These are phyloP conservation scores for Bacidia gigantensis DNA, from an alignment of 495 filamentous ascomycete genomes.

Conservation along the genomic window DNA sequence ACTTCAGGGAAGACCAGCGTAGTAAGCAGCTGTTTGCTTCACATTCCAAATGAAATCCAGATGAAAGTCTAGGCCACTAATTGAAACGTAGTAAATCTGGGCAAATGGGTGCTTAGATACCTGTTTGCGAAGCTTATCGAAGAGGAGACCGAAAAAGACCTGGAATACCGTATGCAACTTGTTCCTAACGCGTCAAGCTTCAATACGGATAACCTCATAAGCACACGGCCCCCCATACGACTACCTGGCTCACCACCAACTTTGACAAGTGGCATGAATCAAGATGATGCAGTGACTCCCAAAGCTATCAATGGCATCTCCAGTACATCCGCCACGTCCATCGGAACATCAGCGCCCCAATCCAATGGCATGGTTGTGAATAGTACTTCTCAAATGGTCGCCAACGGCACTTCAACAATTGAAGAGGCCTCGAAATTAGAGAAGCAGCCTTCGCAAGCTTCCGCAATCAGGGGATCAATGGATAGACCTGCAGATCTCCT, in stretches of 20 bases:
- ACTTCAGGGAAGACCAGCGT: slow-evolving; percentile 87
- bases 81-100: slow-evolving; percentile 62
- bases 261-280: slow-evolving; percentile 33
- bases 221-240: slow-evolving; percentile 52
- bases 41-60: neutral
- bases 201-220: slow-evolving; percentile 35
- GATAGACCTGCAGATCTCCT: slow-evolving; percentile 54
- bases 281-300: slow-evolving; percentile 49
- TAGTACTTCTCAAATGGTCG: slow-evolving; percentile 14
- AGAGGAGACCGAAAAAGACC: slow-evolving; percentile 74
- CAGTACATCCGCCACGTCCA: slow-evolving; percentile 61
- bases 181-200: slow-evolving; percentile 46
- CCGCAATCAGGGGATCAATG: slow-evolving; percentile 30
- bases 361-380: slow-evolving; percentile 20
- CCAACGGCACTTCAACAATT: slow-evolving; percentile 32
- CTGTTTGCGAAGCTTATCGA: slow-evolving; percentile 82
- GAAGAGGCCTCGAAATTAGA: slow-evolving; percentile 36
- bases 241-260: slow-evolving; percentile 40
- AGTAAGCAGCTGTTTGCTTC: slow-evolving; percentile 40
- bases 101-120: slow-evolving; percentile 92
- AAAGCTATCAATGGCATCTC: slow-evolving; percentile 42
- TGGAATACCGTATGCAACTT: slow-evolving; percentile 51
- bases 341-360: slow-evolving; percentile 64
- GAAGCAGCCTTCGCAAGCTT: slow-evolving; percentile 29
- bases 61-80: neutral